Conservation (phyloP, 441 rosid species). For the Pelargonium australe region DNA sequence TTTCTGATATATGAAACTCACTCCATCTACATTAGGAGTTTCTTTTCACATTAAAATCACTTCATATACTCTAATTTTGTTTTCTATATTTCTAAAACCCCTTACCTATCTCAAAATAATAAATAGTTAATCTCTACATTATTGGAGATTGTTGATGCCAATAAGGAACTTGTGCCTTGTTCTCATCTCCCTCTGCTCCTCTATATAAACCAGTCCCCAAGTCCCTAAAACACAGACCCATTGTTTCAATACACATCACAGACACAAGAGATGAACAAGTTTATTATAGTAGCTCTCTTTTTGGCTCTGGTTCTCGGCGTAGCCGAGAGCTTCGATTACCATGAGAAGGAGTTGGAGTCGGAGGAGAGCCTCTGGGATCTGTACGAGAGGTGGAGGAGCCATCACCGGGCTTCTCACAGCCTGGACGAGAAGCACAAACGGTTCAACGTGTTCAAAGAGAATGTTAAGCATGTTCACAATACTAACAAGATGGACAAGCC, state of each 20-base stretch:
- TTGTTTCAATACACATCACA: background rate
- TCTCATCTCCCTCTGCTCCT: slow-evolving; percentile 1
- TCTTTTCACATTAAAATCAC: background rate
- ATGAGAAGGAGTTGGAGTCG: slow-evolving; percentile 52
- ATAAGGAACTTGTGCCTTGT: slow-evolving; percentile 56
- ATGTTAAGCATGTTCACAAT: slow-evolving; percentile 65
- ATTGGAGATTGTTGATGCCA: slow-evolving; percentile 33
- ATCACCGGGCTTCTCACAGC: slow-evolving; percentile 59
- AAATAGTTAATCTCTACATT: background rate
- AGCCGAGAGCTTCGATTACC: slow-evolving; percentile 49
- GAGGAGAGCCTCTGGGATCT: slow-evolving; percentile 60
- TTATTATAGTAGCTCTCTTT: slow-evolving; percentile 26
- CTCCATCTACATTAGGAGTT: no score
- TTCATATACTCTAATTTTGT: background rate
- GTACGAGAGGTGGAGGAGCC: slow-evolving; percentile 85
- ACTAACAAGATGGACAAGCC: slow-evolving; percentile 63
- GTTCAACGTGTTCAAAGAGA: slow-evolving; percentile 72
- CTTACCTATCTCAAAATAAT: slow-evolving; percentile 10
- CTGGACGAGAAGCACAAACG: slow-evolving; percentile 52
- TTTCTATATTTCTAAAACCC: slow-evolving; percentile 16
- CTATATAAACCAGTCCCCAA: slow-evolving; percentile 26
- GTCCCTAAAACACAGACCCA: slow-evolving; percentile 21
- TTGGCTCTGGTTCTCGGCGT: slow-evolving; percentile 34
- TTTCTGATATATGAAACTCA: no score
- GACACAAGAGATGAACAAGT: slow-evolving; percentile 25